phyloP scores from a whole-genome alignment of 2,329 filamentous ascomycete species.

The Diaporthe citriasiana region DNA sequence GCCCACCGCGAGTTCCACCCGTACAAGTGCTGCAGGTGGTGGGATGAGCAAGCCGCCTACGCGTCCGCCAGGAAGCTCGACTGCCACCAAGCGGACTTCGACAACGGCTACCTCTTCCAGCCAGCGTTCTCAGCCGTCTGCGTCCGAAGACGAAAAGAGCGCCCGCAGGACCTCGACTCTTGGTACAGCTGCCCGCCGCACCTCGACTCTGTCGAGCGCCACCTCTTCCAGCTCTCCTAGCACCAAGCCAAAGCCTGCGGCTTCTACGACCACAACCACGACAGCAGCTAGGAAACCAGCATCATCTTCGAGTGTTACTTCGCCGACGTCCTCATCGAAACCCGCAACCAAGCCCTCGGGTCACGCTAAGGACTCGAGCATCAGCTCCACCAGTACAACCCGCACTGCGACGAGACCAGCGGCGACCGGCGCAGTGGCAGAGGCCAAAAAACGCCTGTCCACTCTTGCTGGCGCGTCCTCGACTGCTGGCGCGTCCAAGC shows the following conservation, averaged over 20 bases:
- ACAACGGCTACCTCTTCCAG: conserved; percentile 48
- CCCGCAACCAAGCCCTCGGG: conserved; percentile 53
- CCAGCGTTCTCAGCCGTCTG: conserved; percentile 52
- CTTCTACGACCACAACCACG: conserved; percentile 50
- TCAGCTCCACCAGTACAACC: conserved; percentile 44
- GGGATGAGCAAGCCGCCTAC: conserved; percentile 51
- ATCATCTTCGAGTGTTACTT: conserved; percentile 52
- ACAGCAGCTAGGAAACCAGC: conserved; percentile 54
- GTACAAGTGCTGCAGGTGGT: conserved; percentile 47
- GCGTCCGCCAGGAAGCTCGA: conserved; percentile 48
- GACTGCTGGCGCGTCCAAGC: conserved; percentile 55
- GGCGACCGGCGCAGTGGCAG: conserved; percentile 56
- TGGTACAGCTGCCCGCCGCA: conserved; percentile 49
- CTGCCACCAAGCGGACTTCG: conserved; percentile 50
- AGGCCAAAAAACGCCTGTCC: conserved; percentile 72
- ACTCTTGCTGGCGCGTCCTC: conserved; percentile 58
- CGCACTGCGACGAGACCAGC: conserved; percentile 54
- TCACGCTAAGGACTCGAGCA: conserved; percentile 46
- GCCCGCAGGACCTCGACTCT: conserved; percentile 48
- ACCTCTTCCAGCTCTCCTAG: conserved; percentile 46
- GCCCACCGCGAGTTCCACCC: conserved; percentile 49
- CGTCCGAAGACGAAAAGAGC: conserved; percentile 54
- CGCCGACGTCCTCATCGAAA: conserved; percentile 50
- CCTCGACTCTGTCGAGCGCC: conserved; percentile 49
- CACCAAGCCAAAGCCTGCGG: conserved; percentile 44